These are phyloP conservation scores for Trichoderma reesei DNA, from an alignment of 495 filamentous ascomycete species.

Conservation along the genomic window DNA sequence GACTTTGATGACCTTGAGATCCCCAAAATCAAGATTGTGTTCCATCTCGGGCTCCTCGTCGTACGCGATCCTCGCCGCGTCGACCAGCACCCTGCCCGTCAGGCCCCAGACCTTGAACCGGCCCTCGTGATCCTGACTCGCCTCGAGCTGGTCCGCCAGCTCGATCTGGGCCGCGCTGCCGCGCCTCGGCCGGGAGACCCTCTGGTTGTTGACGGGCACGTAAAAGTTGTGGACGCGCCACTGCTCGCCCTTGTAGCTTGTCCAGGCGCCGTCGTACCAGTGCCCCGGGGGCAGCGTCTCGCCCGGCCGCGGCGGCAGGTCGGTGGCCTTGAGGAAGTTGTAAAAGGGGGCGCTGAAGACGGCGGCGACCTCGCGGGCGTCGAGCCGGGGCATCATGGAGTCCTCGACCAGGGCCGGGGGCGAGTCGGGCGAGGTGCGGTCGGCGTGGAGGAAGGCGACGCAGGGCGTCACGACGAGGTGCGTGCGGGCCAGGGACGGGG, in stretches of 20 bases:
- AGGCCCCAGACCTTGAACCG: slow-evolving; percentile 82
- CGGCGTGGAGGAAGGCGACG: slow-evolving; percentile 69
- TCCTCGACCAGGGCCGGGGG: slow-evolving; percentile 50
- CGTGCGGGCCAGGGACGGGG: slow-evolving; percentile 68
- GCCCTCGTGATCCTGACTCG: slow-evolving; percentile 35
- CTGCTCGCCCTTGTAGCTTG: slow-evolving; percentile 46
- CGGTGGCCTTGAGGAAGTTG: slow-evolving; percentile 50
- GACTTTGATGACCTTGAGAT: slow-evolving; percentile 62
- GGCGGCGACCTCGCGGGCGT: slow-evolving; percentile 81
- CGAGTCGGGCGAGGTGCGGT: slow-evolving; percentile 25
- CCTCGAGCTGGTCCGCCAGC: slow-evolving; percentile 29
- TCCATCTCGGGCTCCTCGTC: slow-evolving; percentile 71
- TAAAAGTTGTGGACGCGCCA: slow-evolving; percentile 88
- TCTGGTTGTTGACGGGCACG: slow-evolving; percentile 57
- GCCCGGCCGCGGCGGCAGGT: slow-evolving; percentile 29
- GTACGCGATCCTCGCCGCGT: slow-evolving; percentile 77
- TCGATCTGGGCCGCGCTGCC: slow-evolving; percentile 16
- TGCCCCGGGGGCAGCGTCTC: slow-evolving; percentile 41
- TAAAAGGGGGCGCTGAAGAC: slow-evolving; percentile 79
- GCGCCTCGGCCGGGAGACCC: slow-evolving; percentile 43
- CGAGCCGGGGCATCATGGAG: slow-evolving; percentile 63
- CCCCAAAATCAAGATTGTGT: slow-evolving; percentile 69
- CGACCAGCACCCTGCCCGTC: slow-evolving; percentile 81
- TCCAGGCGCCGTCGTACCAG: slow-evolving; percentile 65
- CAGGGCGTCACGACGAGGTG: slow-evolving; percentile 77